Evolutionary conservation across 805 yeast genomes (phyloP).

Genomic region (Nakazawaea wyomingensis): DNA sequence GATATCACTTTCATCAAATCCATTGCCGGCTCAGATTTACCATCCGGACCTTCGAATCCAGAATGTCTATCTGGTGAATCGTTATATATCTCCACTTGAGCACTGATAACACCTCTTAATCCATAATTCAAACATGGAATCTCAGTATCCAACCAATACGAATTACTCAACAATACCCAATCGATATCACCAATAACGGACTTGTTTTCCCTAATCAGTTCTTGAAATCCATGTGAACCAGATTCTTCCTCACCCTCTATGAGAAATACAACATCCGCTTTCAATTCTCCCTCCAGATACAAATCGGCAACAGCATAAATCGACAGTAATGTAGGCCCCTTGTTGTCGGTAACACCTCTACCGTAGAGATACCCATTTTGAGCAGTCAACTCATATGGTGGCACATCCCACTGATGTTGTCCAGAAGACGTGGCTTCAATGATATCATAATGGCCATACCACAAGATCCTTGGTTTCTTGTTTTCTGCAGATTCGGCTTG

Average conservation of each 20-base stretch:
- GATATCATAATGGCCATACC: slow-evolving; percentile 97
- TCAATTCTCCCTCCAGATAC: slow-evolving; percentile 42
- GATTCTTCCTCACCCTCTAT: slow-evolving; percentile 96
- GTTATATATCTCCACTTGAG: slow-evolving; percentile 62
- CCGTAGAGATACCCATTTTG: slow-evolving; percentile 83
- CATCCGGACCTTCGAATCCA: slow-evolving; percentile 96
- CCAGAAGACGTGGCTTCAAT: slow-evolving; percentile 59
- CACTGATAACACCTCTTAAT: slow-evolving; percentile 83
- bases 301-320: slow-evolving; percentile 81
- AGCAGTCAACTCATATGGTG: slow-evolving; percentile 73
- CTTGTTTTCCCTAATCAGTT: slow-evolving; percentile 49
- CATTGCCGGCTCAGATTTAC: slow-evolving; percentile 90
- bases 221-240: slow-evolving; percentile 82
- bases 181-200: slow-evolving; percentile 67
- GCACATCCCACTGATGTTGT: slow-evolving; percentile 62
- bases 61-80: slow-evolving; percentile 89
- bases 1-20: slow-evolving; percentile 74
- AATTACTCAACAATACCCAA: slow-evolving; percentile 85
- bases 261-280: slow-evolving; percentile 72
- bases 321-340: slow-evolving; percentile 88
- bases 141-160: slow-evolving; percentile 88
- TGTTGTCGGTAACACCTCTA: slow-evolving; percentile 91
- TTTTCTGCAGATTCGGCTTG: slow-evolving; percentile 21
- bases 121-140: slow-evolving; percentile 95
- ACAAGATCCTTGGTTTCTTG: slow-evolving; percentile 48